A percentile compares a stretch with the other conserved stretches of the same genome.
Evolutionary conservation across 148 eudicot species (phyloP).

Genomic region (Silene latifolia): DNA sequence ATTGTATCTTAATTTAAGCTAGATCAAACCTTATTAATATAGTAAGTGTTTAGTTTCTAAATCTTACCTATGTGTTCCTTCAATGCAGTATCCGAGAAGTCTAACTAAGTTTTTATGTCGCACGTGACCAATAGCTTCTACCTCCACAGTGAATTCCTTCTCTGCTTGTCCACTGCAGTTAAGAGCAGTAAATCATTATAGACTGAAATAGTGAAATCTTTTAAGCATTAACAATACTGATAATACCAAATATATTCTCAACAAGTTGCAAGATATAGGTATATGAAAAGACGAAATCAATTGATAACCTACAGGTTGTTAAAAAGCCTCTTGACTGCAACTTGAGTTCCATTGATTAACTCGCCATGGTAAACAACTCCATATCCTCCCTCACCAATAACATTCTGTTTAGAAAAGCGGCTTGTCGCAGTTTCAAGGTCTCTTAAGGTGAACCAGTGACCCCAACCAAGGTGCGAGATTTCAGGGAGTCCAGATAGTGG

Average conservation of each 20-base stretch:
- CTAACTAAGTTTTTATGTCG: conserved; percentile 84
- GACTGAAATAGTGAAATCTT: neutral
- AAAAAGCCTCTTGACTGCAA: conserved; percentile 78
- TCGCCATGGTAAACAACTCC: conserved; percentile 74
- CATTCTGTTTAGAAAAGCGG: conserved; percentile 60
- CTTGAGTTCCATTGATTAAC: conserved; percentile 61
- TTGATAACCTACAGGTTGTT: conserved; percentile 61
- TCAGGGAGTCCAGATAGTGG: conserved; percentile 75
- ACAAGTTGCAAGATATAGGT: neutral
- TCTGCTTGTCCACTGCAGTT: conserved; percentile 76
- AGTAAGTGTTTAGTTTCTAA: neutral
- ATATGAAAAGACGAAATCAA: conserved; percentile 1
- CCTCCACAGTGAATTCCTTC: conserved; percentile 86
- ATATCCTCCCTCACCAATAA: conserved; percentile 85
- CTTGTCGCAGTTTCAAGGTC: conserved; percentile 72
- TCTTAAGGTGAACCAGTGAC: conserved; percentile 84
- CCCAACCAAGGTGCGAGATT: conserved; percentile 84
- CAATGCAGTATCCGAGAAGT: conserved; percentile 79
- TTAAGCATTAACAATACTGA: neutral
- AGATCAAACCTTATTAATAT: too few species aligned
- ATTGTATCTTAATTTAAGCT: too few species aligned
- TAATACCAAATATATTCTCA: neutral
- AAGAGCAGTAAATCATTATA: neutral
- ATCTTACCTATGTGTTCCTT: conserved; percentile 81
- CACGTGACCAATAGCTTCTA: conserved; percentile 91